Evolutionary conservation across 2,329 filamentous ascomycete species (phyloP).

Genomic region (Neopestalotiopsis rosae): DNA sequence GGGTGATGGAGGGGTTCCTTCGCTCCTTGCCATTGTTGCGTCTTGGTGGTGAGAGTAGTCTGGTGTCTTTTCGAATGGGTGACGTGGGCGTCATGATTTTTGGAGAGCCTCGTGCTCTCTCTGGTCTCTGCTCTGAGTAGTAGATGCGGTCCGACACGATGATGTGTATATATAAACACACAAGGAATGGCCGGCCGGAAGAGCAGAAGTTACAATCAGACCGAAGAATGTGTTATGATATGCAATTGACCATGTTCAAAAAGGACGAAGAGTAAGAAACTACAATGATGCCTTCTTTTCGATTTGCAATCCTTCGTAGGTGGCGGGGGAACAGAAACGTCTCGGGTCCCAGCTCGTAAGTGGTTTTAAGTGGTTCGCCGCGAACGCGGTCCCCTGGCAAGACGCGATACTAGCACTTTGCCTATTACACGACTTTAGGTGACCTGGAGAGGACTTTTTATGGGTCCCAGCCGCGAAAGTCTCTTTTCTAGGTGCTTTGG

Average conservation of each 20-base stretch:
- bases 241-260: constrained; percentile 12
- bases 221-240: neutral
- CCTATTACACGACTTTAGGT: constrained; percentile 1
- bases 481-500: no score
- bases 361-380: constrained; percentile 15
- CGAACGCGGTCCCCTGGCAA: constrained; percentile 19
- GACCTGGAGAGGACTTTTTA: neutral
- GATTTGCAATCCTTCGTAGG: constrained; percentile 11
- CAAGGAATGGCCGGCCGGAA: neutral
- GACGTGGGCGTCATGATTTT: constrained; percentile 17
- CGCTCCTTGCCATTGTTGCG: constrained; percentile 46
- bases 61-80: constrained; percentile 22
- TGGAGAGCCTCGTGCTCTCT: neutral
- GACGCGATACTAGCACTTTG: constrained; percentile 18
- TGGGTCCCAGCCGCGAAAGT: no score
- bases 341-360: neutral
- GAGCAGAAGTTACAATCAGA: neutral
- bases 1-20: constrained; percentile 58
- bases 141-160: neutral
- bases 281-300: neutral
- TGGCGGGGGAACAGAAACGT: constrained; percentile 11
- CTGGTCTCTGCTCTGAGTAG: neutral
- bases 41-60: constrained; percentile 32
- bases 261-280: neutral
- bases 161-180: neutral